Percentiles rank a stretch among this genome's conserved stretches.
These are phyloP conservation scores for Raphanus raphanistrum DNA, from an alignment of 345 rosid species.

Conservation along the genomic window DNA sequence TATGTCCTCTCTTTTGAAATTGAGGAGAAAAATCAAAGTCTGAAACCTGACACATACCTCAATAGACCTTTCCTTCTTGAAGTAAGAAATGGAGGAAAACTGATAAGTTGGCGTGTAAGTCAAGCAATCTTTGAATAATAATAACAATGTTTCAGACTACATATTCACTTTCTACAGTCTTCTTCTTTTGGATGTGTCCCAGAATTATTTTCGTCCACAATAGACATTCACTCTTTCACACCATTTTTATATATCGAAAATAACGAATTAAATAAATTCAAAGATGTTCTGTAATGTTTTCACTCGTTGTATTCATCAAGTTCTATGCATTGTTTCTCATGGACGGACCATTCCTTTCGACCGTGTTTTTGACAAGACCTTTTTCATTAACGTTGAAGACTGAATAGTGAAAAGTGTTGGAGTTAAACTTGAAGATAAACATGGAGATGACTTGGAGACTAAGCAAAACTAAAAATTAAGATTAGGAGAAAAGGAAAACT, in stretches of 20 bases:
- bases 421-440: too few species aligned
- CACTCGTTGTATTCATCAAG: constrained; percentile 5
- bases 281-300: constrained; percentile 5
- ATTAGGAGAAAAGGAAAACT: too few species aligned
- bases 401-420: neutral
- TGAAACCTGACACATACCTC: constrained; percentile 43
- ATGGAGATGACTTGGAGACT: too few species aligned
- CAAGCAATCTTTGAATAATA: constrained; percentile 34
- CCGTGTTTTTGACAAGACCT: constrained; percentile 12
- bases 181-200: constrained; percentile 37
- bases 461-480: too few species aligned
- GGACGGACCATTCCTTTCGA: constrained; percentile 8
- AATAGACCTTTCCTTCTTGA: constrained; percentile 41
- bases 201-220: constrained; percentile 34
- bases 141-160: constrained; percentile 21
- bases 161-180: constrained; percentile 34
- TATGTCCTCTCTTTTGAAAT: neutral
- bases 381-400: neutral
- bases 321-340: neutral
- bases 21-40: constrained; percentile 34
- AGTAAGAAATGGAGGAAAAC: constrained; percentile 35
- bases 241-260: neutral
- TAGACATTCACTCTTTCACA: constrained; percentile 21
- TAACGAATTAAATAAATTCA: too few species aligned
- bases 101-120: constrained; percentile 37